These are phyloP conservation scores for Cercospora sp. DNA, from an alignment of 2,329 filamentous ascomycete genomes.

Conservation along the genomic window DNA sequence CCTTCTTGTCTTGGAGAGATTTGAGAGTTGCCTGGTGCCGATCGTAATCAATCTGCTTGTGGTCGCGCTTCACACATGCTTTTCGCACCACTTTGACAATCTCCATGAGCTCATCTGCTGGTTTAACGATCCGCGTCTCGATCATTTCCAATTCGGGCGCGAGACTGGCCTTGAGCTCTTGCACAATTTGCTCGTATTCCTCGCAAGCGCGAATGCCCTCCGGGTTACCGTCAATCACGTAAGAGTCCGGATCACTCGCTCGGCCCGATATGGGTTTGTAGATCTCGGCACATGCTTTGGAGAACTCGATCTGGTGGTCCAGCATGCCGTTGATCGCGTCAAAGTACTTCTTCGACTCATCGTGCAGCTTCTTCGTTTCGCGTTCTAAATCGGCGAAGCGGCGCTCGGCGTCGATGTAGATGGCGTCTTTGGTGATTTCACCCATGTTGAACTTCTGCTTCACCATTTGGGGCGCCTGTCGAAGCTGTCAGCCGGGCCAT, in stretches of 20 bases:
- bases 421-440: constrained; percentile 89
- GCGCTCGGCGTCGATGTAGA: constrained; percentile 92
- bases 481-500: constrained; percentile 25
- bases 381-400: constrained; percentile 86
- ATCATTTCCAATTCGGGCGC: constrained; percentile 97
- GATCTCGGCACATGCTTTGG: constrained; percentile 90
- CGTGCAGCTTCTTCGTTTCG: constrained; percentile 95
- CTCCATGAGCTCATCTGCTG: constrained; percentile 88
- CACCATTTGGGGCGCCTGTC: constrained; percentile 82
- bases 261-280: constrained; percentile 98
- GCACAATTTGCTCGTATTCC: constrained; percentile 89
- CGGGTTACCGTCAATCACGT: constrained; percentile 79
- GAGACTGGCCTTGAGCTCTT: constrained; percentile 84
- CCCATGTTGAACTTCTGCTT: constrained; percentile 93
- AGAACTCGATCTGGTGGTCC: constrained; percentile 96
- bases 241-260: constrained; percentile 85
- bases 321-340: constrained; percentile 98
- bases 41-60: constrained; percentile 97
- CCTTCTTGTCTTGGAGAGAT: constrained; percentile 97
- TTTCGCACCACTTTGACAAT: constrained; percentile 96
- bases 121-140: constrained; percentile 83
- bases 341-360: constrained; percentile 97
- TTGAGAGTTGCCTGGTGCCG: constrained; percentile 80
- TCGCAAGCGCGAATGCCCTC: constrained; percentile 95
- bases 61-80: constrained; percentile 82